Conservation (phyloP, 2,329 filamentous ascomycete species). For the Anisogramma anomala region DNA sequence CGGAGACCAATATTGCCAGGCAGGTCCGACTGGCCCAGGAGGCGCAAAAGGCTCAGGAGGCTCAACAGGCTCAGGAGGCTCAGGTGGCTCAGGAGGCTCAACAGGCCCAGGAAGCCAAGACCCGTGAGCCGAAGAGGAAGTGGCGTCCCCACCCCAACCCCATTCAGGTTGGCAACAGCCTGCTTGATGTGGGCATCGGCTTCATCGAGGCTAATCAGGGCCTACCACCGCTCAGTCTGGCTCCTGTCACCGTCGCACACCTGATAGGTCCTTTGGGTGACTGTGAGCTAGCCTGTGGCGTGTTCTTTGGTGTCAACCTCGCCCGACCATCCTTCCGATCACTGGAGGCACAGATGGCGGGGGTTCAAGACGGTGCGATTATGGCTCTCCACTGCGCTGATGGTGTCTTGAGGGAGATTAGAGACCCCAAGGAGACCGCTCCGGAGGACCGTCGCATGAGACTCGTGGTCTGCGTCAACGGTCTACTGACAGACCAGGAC, state of each 20-base stretch:
- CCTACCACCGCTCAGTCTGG: slow-evolving; percentile 46
- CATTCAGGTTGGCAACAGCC: slow-evolving; percentile 40
- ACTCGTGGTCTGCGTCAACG: slow-evolving; percentile 71
- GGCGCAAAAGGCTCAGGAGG: slow-evolving; percentile 45
- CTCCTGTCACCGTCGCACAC: slow-evolving; percentile 60
- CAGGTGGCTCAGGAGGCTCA: slow-evolving; percentile 43
- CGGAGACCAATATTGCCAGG: slow-evolving; percentile 53
- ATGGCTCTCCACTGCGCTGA: slow-evolving; percentile 46
- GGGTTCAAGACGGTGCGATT: slow-evolving; percentile 83
- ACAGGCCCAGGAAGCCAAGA: slow-evolving; percentile 45
- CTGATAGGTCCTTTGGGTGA: slow-evolving; percentile 72
- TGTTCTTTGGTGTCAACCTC: slow-evolving; percentile 85
- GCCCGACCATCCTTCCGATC: slow-evolving; percentile 72
- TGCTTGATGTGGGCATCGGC: slow-evolving; percentile 70
- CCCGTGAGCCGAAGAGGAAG: slow-evolving; percentile 49
- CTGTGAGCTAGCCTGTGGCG: slow-evolving; percentile 67
- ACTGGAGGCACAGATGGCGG: slow-evolving; percentile 76
- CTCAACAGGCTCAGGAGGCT: slow-evolving; percentile 54
- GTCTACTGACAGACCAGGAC: slow-evolving; percentile 64
- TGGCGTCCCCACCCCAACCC: slow-evolving; percentile 56
- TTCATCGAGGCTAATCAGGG: slow-evolving; percentile 56
- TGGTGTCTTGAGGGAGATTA: slow-evolving; percentile 24
- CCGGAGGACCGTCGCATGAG: slow-evolving; percentile 57
- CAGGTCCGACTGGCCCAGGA: slow-evolving; percentile 52
- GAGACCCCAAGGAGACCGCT: slow-evolving; percentile 39